Evolutionary conservation across 306 rosid species (phyloP), one percentile per base, ranked within the genome.

Genomic region (Cucumis cinereus): DNA sequence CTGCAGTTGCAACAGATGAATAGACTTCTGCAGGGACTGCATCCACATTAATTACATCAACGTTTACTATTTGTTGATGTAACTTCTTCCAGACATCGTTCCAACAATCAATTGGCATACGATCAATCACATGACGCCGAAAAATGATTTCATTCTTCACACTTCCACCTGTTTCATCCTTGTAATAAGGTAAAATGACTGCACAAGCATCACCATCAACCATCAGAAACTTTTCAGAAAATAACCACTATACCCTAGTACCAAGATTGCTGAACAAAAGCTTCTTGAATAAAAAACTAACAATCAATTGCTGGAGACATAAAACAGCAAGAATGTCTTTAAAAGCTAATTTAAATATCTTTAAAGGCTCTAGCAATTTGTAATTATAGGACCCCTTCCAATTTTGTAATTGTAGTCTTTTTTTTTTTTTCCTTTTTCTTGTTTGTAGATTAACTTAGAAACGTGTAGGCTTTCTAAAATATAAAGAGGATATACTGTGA

Each of bases 101-200:
- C 98, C 98, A 94, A 79, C 93, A 80, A 83, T 90, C 97, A 85
- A 94, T 84, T 74, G 97, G 97, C 98, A 94, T 91, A 50, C 84
- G 89, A 78, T 94, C 93, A 75, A 91, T 90, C 36, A 66, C 83
- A 69, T 91, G 98, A 75, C 96, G 96, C 81, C 98, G 93, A 53
- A 84, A 93, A 78, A 89, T 78, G 80, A 94, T 86, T 77, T 87
- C 96, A 73, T 78, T 86, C 80, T 89, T 83, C 6, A 82, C 70
- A 82, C 85, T 86, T 76, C 83, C 87, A 60, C 83, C 76, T 4
- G 73, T 79, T 85, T 83, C 87, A 45, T 94, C 84, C 80, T 85
- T 94, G 74, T 90, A 94, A 81, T 94, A 85, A 24, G 97, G 98
- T 82, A 94, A 86, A 83, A 91, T 90, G 81, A 94, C 98, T 94